These are phyloP conservation scores for Decorospora gaudefroyi DNA, from an alignment of 2,329 filamentous ascomycete genomes.

Conservation along the genomic window DNA sequence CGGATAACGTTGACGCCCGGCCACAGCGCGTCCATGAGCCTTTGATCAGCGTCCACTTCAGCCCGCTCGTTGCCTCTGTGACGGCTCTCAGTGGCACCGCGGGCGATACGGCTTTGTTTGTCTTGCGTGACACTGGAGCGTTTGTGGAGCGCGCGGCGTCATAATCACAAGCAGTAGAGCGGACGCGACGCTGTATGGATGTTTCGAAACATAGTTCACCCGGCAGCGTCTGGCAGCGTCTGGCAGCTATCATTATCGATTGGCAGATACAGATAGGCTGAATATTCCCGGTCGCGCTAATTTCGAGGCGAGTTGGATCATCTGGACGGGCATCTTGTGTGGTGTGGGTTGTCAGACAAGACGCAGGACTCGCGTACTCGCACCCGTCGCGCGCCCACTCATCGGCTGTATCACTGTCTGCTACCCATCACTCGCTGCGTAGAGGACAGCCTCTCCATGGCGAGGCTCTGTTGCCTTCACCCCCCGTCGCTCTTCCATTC, in stretches of 20 bases:
- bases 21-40: constrained; percentile 27
- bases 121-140: constrained; percentile 34
- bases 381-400: constrained; percentile 8
- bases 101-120: constrained; percentile 35
- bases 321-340: constrained; percentile 17
- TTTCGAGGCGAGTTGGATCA: constrained; percentile 21
- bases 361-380: constrained; percentile 24
- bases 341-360: constrained; percentile 29
- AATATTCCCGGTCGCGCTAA: constrained; percentile 30
- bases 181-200: constrained; percentile 31
- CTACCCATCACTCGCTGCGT: constrained; percentile 6
- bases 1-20: constrained; percentile 18
- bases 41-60: constrained; percentile 17
- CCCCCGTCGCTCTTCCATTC: constrained; percentile 20
- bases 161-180: constrained; percentile 28
- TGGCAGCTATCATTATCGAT: constrained; percentile 47
- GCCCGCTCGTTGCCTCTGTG: constrained; percentile 23
- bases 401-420: constrained; percentile 12
- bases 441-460: constrained; percentile 17
- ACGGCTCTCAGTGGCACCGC: constrained; percentile 36
- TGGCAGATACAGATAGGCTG: constrained; percentile 45
- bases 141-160: constrained; percentile 21
- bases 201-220: constrained; percentile 45
- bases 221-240: constrained; percentile 37
- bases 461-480: constrained; percentile 16